Evolutionary conservation across 208 protist genomes (phyloP), one percentile per base, ranked within the genome.

Genomic region (Trypanosoma platydactyli): DNA sequence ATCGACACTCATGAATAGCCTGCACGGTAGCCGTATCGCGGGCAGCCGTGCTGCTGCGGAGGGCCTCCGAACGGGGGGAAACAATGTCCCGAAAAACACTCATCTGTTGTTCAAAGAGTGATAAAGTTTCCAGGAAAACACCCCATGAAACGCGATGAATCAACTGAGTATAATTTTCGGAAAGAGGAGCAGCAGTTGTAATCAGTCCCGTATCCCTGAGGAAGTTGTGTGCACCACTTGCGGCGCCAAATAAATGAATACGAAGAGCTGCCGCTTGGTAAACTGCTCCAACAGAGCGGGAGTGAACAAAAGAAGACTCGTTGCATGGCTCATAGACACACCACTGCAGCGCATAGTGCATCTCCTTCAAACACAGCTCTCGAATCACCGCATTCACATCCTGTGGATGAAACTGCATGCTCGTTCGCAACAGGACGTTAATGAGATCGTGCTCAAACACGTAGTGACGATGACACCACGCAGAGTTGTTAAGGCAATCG

Each of bases 401-500:
- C 2, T 49, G 5, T 15, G 9, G 22, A 45, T 1, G 42, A 20
- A 56, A 29, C 49, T 20, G 15, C n/a, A 60, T 18, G 35, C 16
- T 41, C 13, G 20, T 73, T 52, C 27, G 49, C 25, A 90, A 29
- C 52, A 79, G 52, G 5, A 55, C 24, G 61, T 56, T 42, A 48
- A 90, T 53, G 5, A 94, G 69, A 40, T 86, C 64, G 3, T 74
- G 60, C 7, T 69, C 46, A 52, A 92, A 79, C 18, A 92, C 49
- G 25, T 65, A 57, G 20, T 83, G 82, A 25, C 88, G 80, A 54
- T 94, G 88, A 61, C 85, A 91, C 88, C 88, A 94, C 20, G 81
- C 88, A 5, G 85, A 92, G 71, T 94, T 94, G 69, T 94, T 94
- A 30, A 76, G 75, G 50, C 68, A 76, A 68, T 94, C 88, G 7